Evolutionary conservation across 1,284 basidiomycete genomes (phyloP).

Genomic region (Ganoderma leucocontextum): DNA sequence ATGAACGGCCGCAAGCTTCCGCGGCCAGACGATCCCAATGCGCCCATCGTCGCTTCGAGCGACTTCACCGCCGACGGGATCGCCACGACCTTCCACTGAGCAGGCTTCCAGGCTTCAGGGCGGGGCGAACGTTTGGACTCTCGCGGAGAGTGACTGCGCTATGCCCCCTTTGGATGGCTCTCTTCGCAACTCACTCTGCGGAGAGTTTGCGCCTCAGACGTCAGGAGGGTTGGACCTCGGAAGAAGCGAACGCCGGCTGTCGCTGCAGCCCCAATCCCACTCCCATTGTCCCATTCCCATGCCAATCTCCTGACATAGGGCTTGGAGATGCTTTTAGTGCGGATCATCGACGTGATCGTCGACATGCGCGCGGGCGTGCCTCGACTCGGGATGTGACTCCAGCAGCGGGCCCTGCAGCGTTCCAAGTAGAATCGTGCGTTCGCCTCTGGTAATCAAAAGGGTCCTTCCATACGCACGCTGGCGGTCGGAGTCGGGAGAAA

Average conservation of each 20-base stretch:
- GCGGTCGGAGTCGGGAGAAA: constrained; percentile 22
- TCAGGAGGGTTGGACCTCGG: constrained; percentile 33
- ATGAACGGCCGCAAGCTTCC: constrained; percentile 18
- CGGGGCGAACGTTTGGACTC: constrained; percentile 15
- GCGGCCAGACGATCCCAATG: constrained; percentile 12
- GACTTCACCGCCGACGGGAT: constrained; percentile 32
- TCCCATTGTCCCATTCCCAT: constrained; percentile 3
- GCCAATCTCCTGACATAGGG: constrained; percentile 18
- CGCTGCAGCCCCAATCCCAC: constrained; percentile 1
- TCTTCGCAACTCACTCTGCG: constrained; percentile 7
- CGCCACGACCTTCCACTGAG: constrained; percentile 27
- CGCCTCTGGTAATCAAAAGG: constrained; percentile 5
- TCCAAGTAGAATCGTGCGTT: constrained; percentile 3
- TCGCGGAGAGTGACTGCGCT: constrained; percentile 20
- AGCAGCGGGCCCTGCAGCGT: constrained; percentile 1
- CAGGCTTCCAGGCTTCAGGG: background rate
- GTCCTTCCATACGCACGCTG: constrained; percentile 19
- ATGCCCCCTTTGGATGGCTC: background rate
- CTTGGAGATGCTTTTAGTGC: constrained; percentile 6
- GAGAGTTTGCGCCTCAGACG: constrained; percentile 21
- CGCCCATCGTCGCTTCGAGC: constrained; percentile 30
- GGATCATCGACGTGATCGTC: constrained; percentile 31
- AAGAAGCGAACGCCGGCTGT: constrained; percentile 28
- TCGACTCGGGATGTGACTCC: constrained; percentile 17
- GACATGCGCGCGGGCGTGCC: constrained; percentile 25